Base-by-base conservation (phyloP, 371 early-diverging fungal genomes). In the Saksenaea vasiformis region DNA sequence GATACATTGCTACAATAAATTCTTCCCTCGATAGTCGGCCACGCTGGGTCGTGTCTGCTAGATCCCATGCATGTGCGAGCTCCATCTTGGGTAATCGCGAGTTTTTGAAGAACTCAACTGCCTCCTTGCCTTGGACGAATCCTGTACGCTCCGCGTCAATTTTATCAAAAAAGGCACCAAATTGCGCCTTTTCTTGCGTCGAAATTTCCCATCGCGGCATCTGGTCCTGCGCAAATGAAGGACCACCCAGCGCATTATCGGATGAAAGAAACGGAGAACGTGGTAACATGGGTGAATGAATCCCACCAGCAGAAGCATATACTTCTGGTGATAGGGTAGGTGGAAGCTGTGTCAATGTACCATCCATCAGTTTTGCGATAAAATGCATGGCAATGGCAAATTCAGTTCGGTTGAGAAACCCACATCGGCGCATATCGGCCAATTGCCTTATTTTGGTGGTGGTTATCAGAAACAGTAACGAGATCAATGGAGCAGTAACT, bases 1-100 rank as follows among this genome's bases (percentile, higher is more conserved):
- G 77, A 74, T 91, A 89, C 92, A 92, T 90, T n/a, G 93, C 95
- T 5, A 95, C 92, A 11, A 93, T 90, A 73, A 95, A 96, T 76
- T 95, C 95, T 70, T 95, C 91, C 27, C 86, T 66, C 61, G 90
- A 92, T 60, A 96, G 86, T 59, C 87, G 86, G 19, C 95, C 96
- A 57, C 84, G 80, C 64, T 89, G 85, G 59, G 87, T 87, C 36
- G 86, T 87, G 67, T 95, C 95, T 3, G 93, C 83, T 35, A 96
- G 82, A 61, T 82, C 87, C 71, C 96, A 96, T 55, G 94, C 87
- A 56, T 89, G 85, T 5, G 87, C 90, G 47, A 96, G 80, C 65
- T 93, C 91, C 5, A 71, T 64, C 58, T 85, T 84, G 7, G 87
- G 78, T 17, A 96, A 73, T 2, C 93, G 90, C 13, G 92, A 90